Evolutionary conservation across 108 stramenopile genomes (phyloP).

Genomic region (Skeletonema potamos): DNA sequence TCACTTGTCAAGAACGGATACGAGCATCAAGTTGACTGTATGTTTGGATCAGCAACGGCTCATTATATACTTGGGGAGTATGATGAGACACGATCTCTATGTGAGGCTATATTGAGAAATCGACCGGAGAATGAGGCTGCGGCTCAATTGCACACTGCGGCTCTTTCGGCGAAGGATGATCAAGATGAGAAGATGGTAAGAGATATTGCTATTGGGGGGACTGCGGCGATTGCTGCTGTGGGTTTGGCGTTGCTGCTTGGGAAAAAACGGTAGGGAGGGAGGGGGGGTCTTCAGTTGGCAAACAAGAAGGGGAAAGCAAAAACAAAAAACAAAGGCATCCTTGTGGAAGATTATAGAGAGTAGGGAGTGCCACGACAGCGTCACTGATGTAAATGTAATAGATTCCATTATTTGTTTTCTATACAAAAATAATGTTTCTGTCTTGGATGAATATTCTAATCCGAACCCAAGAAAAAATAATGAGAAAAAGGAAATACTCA

Average conservation of each 20-base stretch:
- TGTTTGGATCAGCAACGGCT: constrained; percentile 80
- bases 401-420: too few species aligned
- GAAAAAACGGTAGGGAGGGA: constrained; percentile 12
- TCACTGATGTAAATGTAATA: too few species aligned
- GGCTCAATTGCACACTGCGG: constrained; percentile 76
- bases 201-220: constrained; percentile 73
- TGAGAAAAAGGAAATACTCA: too few species aligned
- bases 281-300: too few species aligned
- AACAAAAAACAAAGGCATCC: too few species aligned
- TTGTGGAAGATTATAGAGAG: too few species aligned
- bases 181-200: constrained; percentile 58
- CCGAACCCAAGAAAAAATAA: too few species aligned
- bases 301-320: too few species aligned
- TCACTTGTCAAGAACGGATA: constrained; percentile 78
- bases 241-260: constrained; percentile 52
- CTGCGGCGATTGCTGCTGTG: constrained; percentile 67
- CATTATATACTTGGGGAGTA: constrained; percentile 77
- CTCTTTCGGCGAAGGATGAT: constrained; percentile 69
- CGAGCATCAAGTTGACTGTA: constrained; percentile 82
- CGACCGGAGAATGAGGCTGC: constrained; percentile 69
- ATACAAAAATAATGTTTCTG: too few species aligned
- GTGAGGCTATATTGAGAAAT: constrained; percentile 75
- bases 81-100: constrained; percentile 57
- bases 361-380: too few species aligned
- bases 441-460: too few species aligned